A percentile compares a stretch with the other conserved stretches of the same genome.
These are phyloP conservation scores for Paramecium primaurelia DNA, from an alignment of 73 alveolate genomes.

Conservation along the genomic window DNA sequence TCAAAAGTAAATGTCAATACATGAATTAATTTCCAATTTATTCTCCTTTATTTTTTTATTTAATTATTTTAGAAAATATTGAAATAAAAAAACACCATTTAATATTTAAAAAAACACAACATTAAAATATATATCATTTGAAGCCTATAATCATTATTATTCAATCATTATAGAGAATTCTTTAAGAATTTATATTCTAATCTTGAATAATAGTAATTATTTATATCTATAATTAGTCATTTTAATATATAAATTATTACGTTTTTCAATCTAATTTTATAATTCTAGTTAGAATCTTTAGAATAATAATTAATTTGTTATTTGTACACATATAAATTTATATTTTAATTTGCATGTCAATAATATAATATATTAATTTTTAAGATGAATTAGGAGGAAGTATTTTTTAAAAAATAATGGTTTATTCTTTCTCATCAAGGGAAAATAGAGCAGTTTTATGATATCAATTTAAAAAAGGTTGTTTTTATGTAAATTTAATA, in stretches of 20 bases:
- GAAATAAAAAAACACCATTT: too few species aligned
- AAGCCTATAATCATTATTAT: not conserved
- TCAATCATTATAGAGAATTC: not conserved
- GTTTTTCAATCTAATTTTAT: not conserved
- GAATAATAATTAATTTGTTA: not conserved
- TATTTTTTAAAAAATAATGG: not conserved
- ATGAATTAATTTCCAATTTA: too few species aligned
- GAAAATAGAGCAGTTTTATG: conserved; percentile 38
- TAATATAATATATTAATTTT: not conserved
- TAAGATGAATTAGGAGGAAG: not conserved
- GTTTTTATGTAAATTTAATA: not conserved
- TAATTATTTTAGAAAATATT: not conserved
- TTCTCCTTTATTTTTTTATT: too few species aligned
- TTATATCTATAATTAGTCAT: not conserved
- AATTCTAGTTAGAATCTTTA: not conserved
- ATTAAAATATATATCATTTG: not conserved
- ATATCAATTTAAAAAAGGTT: not conserved
- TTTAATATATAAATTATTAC: not conserved
- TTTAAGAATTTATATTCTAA: not conserved
- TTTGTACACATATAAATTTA: not conserved
- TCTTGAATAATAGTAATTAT: not conserved
- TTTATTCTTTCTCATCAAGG: not conserved
- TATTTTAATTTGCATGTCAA: not conserved
- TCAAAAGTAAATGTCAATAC: not conserved
- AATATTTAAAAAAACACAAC: too few species aligned